phyloP scores from a whole-genome alignment of 129 eudicot genomes.

The Calendula officinalis region DNA sequence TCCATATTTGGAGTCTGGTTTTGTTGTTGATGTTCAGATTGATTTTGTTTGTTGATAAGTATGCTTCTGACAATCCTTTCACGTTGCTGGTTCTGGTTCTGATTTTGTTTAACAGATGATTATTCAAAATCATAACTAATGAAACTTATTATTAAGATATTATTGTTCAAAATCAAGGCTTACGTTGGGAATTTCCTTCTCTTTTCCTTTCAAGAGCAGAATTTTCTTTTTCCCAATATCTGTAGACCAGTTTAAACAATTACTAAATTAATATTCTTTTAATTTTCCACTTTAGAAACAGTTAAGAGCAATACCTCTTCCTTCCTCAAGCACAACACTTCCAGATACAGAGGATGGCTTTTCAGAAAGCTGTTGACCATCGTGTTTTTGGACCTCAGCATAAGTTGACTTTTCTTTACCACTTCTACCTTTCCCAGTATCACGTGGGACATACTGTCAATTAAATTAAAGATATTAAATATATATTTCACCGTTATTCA shows the following conservation, averaged over 20 bases:
- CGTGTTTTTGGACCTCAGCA: constrained; percentile 49
- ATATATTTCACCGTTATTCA: no score
- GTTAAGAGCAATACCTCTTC: constrained; percentile 37
- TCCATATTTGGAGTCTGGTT: constrained; percentile 27
- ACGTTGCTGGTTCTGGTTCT: constrained; percentile 29
- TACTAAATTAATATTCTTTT: no score
- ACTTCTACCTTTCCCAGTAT: constrained; percentile 49
- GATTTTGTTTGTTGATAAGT: constrained; percentile 46
- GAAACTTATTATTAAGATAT: no score
- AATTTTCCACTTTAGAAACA: no score
- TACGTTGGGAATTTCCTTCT: constrained; percentile 68
- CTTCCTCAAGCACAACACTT: constrained; percentile 48
- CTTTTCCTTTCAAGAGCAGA: constrained; percentile 89
- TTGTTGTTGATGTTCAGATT: constrained; percentile 3
- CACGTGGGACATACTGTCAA: constrained; percentile 78
- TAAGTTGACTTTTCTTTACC: constrained; percentile 76
- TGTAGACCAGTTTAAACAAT: background rate
- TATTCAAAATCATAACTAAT: no score
- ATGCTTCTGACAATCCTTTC: constrained; percentile 81
- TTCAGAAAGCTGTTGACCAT: constrained; percentile 32
- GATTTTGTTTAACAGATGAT: constrained; percentile 30
- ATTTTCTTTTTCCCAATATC: constrained; percentile 71
- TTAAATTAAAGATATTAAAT: constrained; percentile 9
- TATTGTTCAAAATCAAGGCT: constrained; percentile 10
- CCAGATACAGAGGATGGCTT: constrained; percentile 47